Percentiles rank a stretch among this genome's conserved stretches.
phyloP scores from a whole-genome alignment of 2,329 filamentous ascomycete species.

The Onygena corvina region DNA sequence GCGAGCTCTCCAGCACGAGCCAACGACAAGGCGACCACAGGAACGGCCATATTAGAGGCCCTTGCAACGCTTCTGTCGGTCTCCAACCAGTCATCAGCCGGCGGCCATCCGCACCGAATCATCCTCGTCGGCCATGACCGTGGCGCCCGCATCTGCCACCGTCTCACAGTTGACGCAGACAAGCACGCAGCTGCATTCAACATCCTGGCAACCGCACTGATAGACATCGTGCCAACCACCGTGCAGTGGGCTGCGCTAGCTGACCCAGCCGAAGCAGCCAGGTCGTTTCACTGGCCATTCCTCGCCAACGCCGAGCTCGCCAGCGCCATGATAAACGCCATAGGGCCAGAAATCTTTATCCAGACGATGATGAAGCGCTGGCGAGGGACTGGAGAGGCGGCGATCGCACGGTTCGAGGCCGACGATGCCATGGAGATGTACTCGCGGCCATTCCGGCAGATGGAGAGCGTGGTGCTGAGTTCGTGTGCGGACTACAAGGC shows the following conservation, averaged over 20 bases:
- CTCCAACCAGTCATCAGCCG: neutral
- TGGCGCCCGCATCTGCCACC: constrained; percentile 40
- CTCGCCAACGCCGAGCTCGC: constrained; percentile 38
- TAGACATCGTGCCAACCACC: constrained; percentile 41
- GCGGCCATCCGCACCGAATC: constrained; percentile 17
- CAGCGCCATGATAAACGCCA: constrained; percentile 33
- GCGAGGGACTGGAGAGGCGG: constrained; percentile 17
- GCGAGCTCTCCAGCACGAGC: constrained; percentile 26
- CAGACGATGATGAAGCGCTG: constrained; percentile 25
- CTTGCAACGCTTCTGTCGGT: constrained; percentile 6
- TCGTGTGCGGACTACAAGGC: constrained; percentile 40
- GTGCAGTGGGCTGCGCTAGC: constrained; percentile 36
- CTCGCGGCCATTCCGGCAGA: constrained; percentile 30
- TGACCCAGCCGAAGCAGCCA: constrained; percentile 26
- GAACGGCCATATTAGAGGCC: constrained; percentile 13
- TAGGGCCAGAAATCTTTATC: constrained; percentile 33
- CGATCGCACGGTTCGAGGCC: constrained; percentile 17
- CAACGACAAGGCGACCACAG: constrained; percentile 14
- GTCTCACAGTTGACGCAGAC: constrained; percentile 35
- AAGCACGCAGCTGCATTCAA: constrained; percentile 22
- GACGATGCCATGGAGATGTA: constrained; percentile 36
- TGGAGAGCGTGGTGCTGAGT: constrained; percentile 32
- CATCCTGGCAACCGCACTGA: constrained; percentile 31
- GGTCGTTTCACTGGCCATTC: constrained; percentile 42
- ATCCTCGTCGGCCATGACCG: constrained; percentile 42